Evolutionary conservation across 1,284 basidiomycete species (phyloP).

Genomic region (Ustilago trichophora): DNA sequence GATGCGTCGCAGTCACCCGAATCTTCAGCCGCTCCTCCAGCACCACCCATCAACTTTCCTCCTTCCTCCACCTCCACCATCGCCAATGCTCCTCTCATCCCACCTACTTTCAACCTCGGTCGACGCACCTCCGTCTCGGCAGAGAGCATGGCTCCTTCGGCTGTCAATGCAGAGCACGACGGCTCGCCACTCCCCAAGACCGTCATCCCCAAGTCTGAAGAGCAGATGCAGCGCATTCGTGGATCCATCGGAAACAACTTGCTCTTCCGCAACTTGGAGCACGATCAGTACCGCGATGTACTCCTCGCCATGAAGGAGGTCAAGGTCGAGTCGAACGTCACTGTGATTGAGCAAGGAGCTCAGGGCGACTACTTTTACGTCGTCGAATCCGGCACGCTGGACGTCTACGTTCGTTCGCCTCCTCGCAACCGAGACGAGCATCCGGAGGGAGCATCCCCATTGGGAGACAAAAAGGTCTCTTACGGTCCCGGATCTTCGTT

Average conservation of each 20-base stretch:
- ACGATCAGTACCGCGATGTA: slow-evolving; percentile 92
- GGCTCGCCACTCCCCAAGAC: slow-evolving; percentile 39
- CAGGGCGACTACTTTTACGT: slow-evolving; percentile 98
- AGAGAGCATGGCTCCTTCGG: slow-evolving; percentile 84
- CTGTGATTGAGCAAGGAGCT: slow-evolving; percentile 95
- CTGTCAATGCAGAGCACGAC: slow-evolving; percentile 19
- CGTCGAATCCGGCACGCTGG: slow-evolving; percentile 86
- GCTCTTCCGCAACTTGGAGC: slow-evolving; percentile 93
- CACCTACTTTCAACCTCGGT: slow-evolving; percentile 77
- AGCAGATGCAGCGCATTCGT: slow-evolving; percentile 87
- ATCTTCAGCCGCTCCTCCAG: slow-evolving; percentile 7
- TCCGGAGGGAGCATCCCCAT: slow-evolving; percentile 26
- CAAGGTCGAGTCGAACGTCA: slow-evolving; percentile 76
- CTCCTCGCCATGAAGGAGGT: slow-evolving; percentile 95
- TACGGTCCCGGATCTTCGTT: slow-evolving; percentile 88
- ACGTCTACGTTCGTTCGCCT: slow-evolving; percentile 78
- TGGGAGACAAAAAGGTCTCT: slow-evolving; percentile 70
- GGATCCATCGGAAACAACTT: slow-evolving; percentile 87
- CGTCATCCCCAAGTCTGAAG: slow-evolving; percentile 76
- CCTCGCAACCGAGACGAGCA: slow-evolving; percentile 42
- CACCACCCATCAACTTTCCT: slow-evolving; percentile 10
- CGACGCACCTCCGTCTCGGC: slow-evolving; percentile 93
- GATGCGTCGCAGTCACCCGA: slow-evolving; percentile 20
- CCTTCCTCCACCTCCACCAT: background rate
- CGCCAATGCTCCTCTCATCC: slow-evolving; percentile 65